Conservation (phyloP, 495 filamentous ascomycete genomes). For the Antarctomyces pellizariae region DNA sequence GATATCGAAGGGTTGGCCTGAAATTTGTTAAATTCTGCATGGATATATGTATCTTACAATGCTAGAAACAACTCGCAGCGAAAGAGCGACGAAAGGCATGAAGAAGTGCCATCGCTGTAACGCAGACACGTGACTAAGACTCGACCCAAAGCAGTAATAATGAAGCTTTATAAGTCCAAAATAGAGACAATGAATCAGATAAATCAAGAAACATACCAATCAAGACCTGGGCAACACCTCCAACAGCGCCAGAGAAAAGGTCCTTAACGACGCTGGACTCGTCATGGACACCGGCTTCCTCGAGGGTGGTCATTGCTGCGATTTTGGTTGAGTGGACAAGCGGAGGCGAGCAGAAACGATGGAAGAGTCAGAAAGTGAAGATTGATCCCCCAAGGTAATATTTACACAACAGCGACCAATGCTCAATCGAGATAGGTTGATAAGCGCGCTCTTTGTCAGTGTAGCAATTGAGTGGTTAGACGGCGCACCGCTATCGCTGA, state of each 20-base stretch:
- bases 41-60: background rate
- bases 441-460: no score
- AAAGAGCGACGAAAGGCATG: background rate
- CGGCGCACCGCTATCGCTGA: no score
- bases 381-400: no score
- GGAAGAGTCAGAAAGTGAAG: no score
- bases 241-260: slow-evolving; percentile 70
- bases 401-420: no score
- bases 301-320: no score
- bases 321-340: no score
- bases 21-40: slow-evolving; percentile 1
- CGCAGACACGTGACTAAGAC: slow-evolving; percentile 1
- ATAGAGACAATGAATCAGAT: slow-evolving; percentile 1
- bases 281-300: no score
- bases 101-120: slow-evolving; percentile 1
- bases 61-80: background rate
- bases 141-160: slow-evolving; percentile 2
- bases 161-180: slow-evolving; percentile 1
- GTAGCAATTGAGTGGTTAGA: no score
- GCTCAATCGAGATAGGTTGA: no score
- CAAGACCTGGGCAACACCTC: slow-evolving; percentile 84
- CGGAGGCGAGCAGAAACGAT: no score
- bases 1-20: slow-evolving; percentile 96
- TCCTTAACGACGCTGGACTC: no score
- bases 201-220: slow-evolving; percentile 39